A percentile compares a stretch with the other conserved stretches of the same genome.
phyloP scores from a whole-genome alignment of 2,329 filamentous ascomycete species.

The Beauveria sp. region DNA sequence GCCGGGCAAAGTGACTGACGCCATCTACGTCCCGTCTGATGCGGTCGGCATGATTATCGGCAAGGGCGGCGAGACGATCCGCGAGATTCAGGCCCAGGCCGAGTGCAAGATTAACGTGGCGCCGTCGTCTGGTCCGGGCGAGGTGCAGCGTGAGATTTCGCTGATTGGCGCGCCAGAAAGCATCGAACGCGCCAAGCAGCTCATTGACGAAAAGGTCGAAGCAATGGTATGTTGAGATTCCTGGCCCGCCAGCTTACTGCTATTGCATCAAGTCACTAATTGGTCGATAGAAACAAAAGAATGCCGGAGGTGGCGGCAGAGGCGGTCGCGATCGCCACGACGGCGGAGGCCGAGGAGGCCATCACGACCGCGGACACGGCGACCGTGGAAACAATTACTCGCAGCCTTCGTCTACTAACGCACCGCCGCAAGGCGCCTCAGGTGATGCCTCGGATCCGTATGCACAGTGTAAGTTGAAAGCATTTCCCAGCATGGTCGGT shows the following conservation, averaged over 20 bases:
- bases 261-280: constrained; percentile 21
- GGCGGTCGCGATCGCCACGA: constrained; percentile 31
- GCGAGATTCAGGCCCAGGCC: constrained; percentile 81
- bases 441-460: constrained; percentile 59
- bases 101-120: constrained; percentile 95
- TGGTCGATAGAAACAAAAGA: constrained; percentile 43
- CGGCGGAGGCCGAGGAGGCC: constrained; percentile 24
- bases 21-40: constrained; percentile 79
- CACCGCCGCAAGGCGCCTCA: constrained; percentile 35
- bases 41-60: constrained; percentile 95
- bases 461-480: constrained; percentile 54
- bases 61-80: constrained; percentile 89
- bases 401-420: constrained; percentile 34
- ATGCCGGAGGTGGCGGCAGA: constrained; percentile 32
- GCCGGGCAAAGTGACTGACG: constrained; percentile 69
- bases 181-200: constrained; percentile 72
- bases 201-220: constrained; percentile 88
- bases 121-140: constrained; percentile 67
- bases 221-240: constrained; percentile 58
- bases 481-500: constrained; percentile 12
- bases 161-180: constrained; percentile 71
- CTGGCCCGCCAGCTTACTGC: not conserved
- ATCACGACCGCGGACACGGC: constrained; percentile 33
- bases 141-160: constrained; percentile 79
- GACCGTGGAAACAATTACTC: constrained; percentile 46